phyloP scores from a whole-genome alignment of 108 stramenopile species.

The Skeletonema grethae region DNA sequence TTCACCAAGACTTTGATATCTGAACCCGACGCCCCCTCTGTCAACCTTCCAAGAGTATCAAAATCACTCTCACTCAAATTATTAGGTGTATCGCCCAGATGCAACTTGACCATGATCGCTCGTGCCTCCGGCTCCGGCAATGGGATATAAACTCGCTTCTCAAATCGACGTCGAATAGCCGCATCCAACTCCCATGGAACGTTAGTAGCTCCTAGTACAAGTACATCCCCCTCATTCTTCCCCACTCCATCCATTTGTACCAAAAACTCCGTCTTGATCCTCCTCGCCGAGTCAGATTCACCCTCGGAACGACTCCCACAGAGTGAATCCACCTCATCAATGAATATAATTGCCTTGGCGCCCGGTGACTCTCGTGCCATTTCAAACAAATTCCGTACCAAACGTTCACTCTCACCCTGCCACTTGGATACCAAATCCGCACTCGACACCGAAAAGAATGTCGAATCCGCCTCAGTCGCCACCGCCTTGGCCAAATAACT shows the following conservation, averaged over 20 bases:
- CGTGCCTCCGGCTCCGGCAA: conserved; percentile 92
- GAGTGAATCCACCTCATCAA: conserved; percentile 98
- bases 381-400: conserved; percentile 97
- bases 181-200: conserved; percentile 99
- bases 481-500: conserved; percentile 98
- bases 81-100: conserved; percentile 92
- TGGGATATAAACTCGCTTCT: conserved; percentile 99
- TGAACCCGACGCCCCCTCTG: conserved; percentile 90
- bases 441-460: conserved; percentile 97
- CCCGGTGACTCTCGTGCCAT: conserved; percentile 93
- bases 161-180: conserved; percentile 99
- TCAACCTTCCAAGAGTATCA: conserved; percentile 74
- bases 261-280: conserved; percentile 99
- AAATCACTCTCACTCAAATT: conserved; percentile 84
- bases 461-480: conserved; percentile 97
- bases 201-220: conserved; percentile 97
- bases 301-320: conserved; percentile 92
- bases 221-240: conserved; percentile 75
- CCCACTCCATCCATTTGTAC: conserved; percentile 99
- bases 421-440: conserved; percentile 97
- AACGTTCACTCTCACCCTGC: conserved; percentile 98
- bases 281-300: conserved; percentile 87
- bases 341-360: conserved; percentile 92
- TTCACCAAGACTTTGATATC: conserved; percentile 96
- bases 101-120: conserved; percentile 89